A percentile compares a stretch with the other conserved stretches of the same genome.
Evolutionary conservation across 257 asterid species (phyloP).

Genomic region (Solanum gracilifrons): DNA sequence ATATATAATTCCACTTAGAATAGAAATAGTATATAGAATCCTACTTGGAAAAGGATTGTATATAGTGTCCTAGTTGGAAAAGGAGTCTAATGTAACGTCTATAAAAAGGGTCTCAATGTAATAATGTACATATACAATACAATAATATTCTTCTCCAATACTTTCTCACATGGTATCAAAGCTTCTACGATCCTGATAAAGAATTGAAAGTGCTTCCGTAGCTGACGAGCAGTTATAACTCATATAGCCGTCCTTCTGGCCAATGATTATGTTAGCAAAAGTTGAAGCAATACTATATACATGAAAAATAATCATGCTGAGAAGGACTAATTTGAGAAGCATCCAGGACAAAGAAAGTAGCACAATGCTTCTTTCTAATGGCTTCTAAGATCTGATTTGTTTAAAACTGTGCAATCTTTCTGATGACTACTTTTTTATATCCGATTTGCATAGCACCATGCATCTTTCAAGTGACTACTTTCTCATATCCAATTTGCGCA

Average conservation of each 20-base stretch:
- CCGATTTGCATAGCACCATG: no score
- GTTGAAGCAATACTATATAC: neutral
- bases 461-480: neutral
- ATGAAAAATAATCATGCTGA: neutral
- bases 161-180: neutral
- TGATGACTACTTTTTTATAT: no score
- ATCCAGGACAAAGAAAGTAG: neutral
- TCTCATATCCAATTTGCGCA: neutral
- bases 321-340: neutral
- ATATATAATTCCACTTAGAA: no score
- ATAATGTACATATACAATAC: neutral
- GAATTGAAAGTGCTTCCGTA: neutral
- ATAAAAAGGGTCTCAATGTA: neutral
- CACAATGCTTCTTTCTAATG: neutral
- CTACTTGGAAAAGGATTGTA: neutral
- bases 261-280: neutral
- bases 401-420: neutral
- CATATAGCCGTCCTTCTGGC: neutral
- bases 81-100: neutral
- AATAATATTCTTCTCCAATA: neutral
- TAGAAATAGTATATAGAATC: neutral
- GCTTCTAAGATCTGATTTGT: neutral
- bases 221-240: neutral
- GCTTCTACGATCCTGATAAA: neutral
- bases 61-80: neutral